Conservation (phyloP, 306 rosid species). For the Trifolium pratense region DNA sequence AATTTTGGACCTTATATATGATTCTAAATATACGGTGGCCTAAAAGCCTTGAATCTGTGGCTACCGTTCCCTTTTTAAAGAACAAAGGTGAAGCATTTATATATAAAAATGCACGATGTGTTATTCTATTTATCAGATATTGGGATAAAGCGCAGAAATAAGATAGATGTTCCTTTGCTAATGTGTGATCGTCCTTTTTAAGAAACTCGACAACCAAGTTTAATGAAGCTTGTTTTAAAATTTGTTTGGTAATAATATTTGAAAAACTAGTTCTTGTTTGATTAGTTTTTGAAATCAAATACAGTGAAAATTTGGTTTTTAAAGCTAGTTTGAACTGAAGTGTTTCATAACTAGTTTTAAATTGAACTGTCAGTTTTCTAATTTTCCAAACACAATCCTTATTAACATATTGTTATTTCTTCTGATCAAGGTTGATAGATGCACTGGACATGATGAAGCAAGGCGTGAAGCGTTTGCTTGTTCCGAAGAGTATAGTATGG, state of each 20-base stretch:
- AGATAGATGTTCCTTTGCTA: conserved; percentile 9
- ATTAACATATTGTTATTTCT: background rate
- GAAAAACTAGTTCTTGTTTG: background rate
- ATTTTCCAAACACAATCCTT: conserved; percentile 3
- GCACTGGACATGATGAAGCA: conserved; percentile 99
- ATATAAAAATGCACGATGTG: conserved; percentile 12
- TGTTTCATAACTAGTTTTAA: conserved; percentile 5
- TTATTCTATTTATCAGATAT: conserved; percentile 25
- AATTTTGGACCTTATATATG: conserved; percentile 26
- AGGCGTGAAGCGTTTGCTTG: conserved; percentile 90
- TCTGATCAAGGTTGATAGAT: conserved; percentile 76
- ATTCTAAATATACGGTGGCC: conserved; percentile 32
- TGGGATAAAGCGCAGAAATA: conserved; percentile 11
- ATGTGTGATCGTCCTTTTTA: background rate
- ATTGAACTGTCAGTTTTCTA: conserved; percentile 10
- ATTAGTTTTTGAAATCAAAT: background rate
- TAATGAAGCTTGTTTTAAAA: conserved; percentile 15
- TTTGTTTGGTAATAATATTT: conserved; percentile 15
- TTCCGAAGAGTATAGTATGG: conserved; percentile 84
- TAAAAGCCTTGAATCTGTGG: conserved; percentile 26
- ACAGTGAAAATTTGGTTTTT: conserved; percentile 19
- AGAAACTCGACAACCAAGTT: conserved; percentile 9
- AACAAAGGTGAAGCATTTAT: conserved; percentile 19
- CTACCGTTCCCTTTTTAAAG: conserved; percentile 25
- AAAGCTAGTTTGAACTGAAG: conserved; percentile 8